Evolutionary conservation across 2,329 filamentous ascomycete species (phyloP).

Genomic region (Phoma herbarum): DNA sequence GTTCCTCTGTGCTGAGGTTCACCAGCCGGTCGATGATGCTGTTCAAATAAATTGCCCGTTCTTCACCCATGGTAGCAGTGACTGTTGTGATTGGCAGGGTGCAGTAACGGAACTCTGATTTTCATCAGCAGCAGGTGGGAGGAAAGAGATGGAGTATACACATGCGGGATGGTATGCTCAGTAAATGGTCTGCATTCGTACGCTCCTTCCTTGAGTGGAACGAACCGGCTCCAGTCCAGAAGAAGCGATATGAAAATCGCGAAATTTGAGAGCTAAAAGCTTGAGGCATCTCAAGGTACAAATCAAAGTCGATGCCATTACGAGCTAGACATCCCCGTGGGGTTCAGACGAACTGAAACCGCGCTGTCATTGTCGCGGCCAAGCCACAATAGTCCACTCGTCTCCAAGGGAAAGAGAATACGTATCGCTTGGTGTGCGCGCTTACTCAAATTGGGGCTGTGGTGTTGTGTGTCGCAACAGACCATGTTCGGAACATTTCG

Average conservation of each 20-base stretch:
- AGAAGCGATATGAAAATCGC: background rate
- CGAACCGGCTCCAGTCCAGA: background rate
- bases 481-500: slow-evolving; percentile 5
- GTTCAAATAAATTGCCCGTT: background rate
- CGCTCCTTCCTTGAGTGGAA: too few relatives aligned
- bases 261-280: background rate
- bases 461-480: slow-evolving; percentile 11
- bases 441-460: slow-evolving; percentile 14
- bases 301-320: background rate
- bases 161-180: background rate
- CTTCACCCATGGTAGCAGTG: slow-evolving; percentile 9
- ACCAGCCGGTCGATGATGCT: slow-evolving; percentile 8
- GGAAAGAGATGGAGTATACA: background rate
- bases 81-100: background rate
- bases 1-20: slow-evolving; percentile 3
- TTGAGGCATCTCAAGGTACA: background rate
- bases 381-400: background rate
- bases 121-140: background rate
- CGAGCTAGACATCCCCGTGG: slow-evolving; percentile 7
- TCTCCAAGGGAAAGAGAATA: slow-evolving; percentile 4
- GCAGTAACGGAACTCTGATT: background rate
- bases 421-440: slow-evolving; percentile 17
- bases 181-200: background rate
- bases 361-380: slow-evolving; percentile 15
- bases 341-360: slow-evolving; percentile 13